Conservation (phyloP, 768 basidiomycete species). For the Leccinum aurantiacum region DNA sequence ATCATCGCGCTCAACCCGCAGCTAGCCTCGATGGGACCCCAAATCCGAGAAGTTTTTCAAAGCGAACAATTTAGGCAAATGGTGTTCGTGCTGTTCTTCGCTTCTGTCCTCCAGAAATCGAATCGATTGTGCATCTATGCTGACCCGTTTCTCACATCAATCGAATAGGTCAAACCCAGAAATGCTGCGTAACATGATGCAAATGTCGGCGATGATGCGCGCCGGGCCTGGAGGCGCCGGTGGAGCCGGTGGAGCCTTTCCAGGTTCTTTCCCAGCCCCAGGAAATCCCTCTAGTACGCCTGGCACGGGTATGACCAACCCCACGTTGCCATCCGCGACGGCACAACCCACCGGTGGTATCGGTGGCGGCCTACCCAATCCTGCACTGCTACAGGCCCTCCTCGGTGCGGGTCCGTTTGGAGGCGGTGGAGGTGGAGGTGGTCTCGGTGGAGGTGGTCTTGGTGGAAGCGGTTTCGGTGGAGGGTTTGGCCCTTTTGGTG, state of each 20-base stretch:
- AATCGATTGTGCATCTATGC: not conserved
- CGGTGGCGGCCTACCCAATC: slow-evolving; percentile 35
- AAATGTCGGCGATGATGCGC: slow-evolving; percentile 52
- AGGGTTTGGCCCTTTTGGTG: slow-evolving; percentile 25
- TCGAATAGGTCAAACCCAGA: slow-evolving; percentile 69
- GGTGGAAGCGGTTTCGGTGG: slow-evolving; percentile 12
- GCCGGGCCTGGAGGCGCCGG: slow-evolving; percentile 41
- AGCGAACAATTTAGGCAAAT: slow-evolving; percentile 72
- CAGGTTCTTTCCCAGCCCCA: slow-evolving; percentile 56
- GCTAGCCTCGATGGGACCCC: slow-evolving; percentile 71
- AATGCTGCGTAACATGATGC: slow-evolving; percentile 69
- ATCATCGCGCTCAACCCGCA: slow-evolving; percentile 82
- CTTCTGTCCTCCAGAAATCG: not conserved
- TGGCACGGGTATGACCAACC: slow-evolving; percentile 21
- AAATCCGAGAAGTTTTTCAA: slow-evolving; percentile 76
- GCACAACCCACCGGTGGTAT: slow-evolving; percentile 13
- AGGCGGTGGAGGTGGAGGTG: slow-evolving; percentile 20
- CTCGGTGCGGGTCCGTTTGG: not conserved
- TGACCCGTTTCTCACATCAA: not conserved
- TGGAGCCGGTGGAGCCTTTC: slow-evolving; percentile 26
- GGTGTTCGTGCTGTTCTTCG: slow-evolving; percentile 48
- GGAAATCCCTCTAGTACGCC: slow-evolving; percentile 45
- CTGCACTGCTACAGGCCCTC: slow-evolving; percentile 41
- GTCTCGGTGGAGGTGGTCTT: not conserved
- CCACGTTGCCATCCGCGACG: slow-evolving; percentile 20